Conservation (phyloP, 1,284 basidiomycete species). For the Fomitopsis betulina region DNA sequence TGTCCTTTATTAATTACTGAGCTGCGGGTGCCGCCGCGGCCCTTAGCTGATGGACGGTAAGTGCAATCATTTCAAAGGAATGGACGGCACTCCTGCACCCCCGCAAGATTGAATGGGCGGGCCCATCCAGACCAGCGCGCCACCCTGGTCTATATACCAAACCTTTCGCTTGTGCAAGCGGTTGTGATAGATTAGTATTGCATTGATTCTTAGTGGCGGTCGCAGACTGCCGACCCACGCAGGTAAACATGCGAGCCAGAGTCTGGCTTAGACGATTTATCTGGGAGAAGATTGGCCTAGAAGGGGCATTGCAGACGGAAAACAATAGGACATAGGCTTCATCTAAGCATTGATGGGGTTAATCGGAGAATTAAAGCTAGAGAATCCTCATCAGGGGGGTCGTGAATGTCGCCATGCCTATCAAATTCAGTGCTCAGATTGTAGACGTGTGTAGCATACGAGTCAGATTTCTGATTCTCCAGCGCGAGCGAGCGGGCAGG, state of each 20-base stretch:
- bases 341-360: too few species aligned
- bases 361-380: too few species aligned
- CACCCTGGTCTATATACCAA: neutral
- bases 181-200: neutral
- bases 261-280: neutral
- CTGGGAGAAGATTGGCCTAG: neutral
- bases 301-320: too few species aligned
- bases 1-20: neutral
- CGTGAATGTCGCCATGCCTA: too few species aligned
- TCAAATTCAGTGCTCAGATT: too few species aligned
- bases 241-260: neutral
- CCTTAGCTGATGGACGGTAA: neutral
- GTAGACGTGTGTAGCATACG: too few species aligned
- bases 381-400: too few species aligned
- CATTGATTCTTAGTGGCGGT: neutral
- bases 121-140: neutral
- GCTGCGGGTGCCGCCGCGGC: conserved; percentile 1
- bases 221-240: neutral
- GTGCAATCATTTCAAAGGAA: neutral
- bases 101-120: neutral
- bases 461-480: too few species aligned
- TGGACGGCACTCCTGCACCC: too few species aligned
- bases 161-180: neutral
- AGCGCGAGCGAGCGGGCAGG: neutral
- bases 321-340: too few species aligned